Conservation (phyloP, 2,329 filamentous ascomycete species). For the Ceratocystis destructans region DNA sequence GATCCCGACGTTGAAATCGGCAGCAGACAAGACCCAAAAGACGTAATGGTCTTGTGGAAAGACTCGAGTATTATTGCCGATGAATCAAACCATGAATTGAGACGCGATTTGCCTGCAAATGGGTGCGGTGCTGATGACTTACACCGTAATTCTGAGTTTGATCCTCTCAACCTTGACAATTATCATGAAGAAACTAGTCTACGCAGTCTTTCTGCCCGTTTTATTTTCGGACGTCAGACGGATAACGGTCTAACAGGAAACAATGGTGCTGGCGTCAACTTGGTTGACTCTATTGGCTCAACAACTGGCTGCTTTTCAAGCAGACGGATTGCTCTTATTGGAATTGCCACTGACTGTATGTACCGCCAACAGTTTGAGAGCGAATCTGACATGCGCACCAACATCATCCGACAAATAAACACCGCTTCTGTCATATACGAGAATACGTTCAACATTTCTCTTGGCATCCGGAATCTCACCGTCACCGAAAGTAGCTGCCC, state of each 20-base stretch:
- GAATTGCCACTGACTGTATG: constrained; percentile 83
- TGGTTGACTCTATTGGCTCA: constrained; percentile 64
- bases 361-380: constrained; percentile 63
- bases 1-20: constrained; percentile 51
- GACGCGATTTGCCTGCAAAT: constrained; percentile 35
- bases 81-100: constrained; percentile 38
- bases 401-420: constrained; percentile 75
- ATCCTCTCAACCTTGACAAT: constrained; percentile 42
- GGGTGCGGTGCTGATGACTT: constrained; percentile 63
- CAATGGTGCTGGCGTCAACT: constrained; percentile 59
- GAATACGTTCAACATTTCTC: constrained; percentile 81
- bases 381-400: constrained; percentile 46
- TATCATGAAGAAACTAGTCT: background rate
- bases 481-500: constrained; percentile 66
- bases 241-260: constrained; percentile 56
- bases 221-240: constrained; percentile 64
- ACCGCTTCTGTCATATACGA: constrained; percentile 79
- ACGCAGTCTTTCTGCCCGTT: constrained; percentile 46
- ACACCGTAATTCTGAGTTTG: constrained; percentile 61
- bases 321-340: constrained; percentile 82
- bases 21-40: constrained; percentile 36
- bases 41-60: constrained; percentile 82
- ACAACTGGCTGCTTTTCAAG: constrained; percentile 75
- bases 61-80: constrained; percentile 67
- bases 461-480: constrained; percentile 76